phyloP scores from a whole-genome alignment of 2,329 filamentous ascomycete genomes.

The Reticulascus tulasneorum region DNA sequence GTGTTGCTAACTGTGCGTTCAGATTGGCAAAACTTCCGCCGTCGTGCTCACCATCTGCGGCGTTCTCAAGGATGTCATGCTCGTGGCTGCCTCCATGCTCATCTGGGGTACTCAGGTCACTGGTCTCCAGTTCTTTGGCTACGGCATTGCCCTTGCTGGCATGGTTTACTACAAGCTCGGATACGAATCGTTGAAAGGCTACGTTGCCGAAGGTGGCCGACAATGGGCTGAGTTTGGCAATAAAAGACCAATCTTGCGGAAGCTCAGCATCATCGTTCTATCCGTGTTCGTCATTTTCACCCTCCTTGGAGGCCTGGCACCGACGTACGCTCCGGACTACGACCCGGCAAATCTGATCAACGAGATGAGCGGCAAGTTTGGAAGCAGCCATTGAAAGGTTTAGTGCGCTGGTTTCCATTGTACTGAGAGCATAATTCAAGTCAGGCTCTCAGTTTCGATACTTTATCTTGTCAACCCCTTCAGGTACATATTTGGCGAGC shows the following conservation, averaged over 20 bases:
- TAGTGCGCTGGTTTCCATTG: too few relatives aligned
- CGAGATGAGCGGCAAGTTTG: slow-evolving; percentile 47
- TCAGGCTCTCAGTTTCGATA: too few relatives aligned
- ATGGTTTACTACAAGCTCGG: slow-evolving; percentile 87
- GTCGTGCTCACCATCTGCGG: slow-evolving; percentile 83
- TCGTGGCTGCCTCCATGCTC: slow-evolving; percentile 74
- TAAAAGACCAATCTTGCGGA: slow-evolving; percentile 71
- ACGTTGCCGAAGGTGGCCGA: slow-evolving; percentile 66
- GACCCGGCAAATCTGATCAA: slow-evolving; percentile 46
- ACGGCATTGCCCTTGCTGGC: slow-evolving; percentile 72
- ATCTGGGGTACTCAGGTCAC: slow-evolving; percentile 77
- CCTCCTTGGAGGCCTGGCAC: slow-evolving; percentile 64
- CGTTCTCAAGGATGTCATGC: slow-evolving; percentile 83
- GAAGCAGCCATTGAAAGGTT: slow-evolving; percentile 24
- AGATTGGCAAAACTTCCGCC: slow-evolving; percentile 86
- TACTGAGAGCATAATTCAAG: too few relatives aligned
- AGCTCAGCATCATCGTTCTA: slow-evolving; percentile 65
- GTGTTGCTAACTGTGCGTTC: slow-evolving; percentile 21
- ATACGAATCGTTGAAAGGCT: slow-evolving; percentile 77
- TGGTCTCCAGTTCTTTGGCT: slow-evolving; percentile 75
- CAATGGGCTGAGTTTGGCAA: slow-evolving; percentile 85
- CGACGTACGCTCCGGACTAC: slow-evolving; percentile 53
- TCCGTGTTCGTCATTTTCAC: slow-evolving; percentile 64
- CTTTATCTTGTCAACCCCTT: too few relatives aligned
- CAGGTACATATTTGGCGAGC: too few relatives aligned